Evolutionary conservation across 2,329 filamentous ascomycete species (phyloP).

Genomic region (Chalaropsis thielavioides): DNA sequence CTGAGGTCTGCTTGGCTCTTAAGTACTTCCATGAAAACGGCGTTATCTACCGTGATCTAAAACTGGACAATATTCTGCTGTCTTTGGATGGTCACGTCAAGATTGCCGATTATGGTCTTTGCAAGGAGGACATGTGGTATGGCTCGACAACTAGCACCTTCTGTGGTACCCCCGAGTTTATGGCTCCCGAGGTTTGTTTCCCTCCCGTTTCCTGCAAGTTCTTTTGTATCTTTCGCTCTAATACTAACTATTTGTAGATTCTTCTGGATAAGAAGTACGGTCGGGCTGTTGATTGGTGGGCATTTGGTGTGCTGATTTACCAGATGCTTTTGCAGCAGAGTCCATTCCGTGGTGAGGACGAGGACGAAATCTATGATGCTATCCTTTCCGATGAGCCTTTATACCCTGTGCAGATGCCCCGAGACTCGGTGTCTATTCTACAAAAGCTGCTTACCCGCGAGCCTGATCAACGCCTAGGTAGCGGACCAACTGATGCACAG

Average conservation of each 20-base stretch:
- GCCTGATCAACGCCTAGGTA: slow-evolving; percentile 81
- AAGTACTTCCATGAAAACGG: slow-evolving; percentile 99
- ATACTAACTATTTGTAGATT: slow-evolving; percentile 46
- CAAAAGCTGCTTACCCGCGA: slow-evolving; percentile 95
- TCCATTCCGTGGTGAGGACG: slow-evolving; percentile 95
- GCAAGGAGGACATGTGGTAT: slow-evolving; percentile 99
- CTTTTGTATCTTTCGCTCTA: background rate
- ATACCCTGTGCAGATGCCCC: slow-evolving; percentile 97
- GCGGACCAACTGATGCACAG: slow-evolving; percentile 90
- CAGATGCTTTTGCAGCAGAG: slow-evolving; percentile 99
- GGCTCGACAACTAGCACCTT: slow-evolving; percentile 94
- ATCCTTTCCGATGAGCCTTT: slow-evolving; percentile 94
- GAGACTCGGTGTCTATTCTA: slow-evolving; percentile 91
- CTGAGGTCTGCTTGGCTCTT: slow-evolving; percentile 88
- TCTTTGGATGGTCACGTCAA: slow-evolving; percentile 96
- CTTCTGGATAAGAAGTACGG: slow-evolving; percentile 97
- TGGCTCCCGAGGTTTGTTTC: slow-evolving; percentile 72
- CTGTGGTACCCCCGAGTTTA: slow-evolving; percentile 98
- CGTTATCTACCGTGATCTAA: slow-evolving; percentile 95
- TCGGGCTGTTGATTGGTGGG: slow-evolving; percentile 97
- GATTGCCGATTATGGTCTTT: slow-evolving; percentile 95
- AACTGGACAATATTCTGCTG: slow-evolving; percentile 82
- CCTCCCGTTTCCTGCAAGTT: background rate
- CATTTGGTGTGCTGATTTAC: slow-evolving; percentile 96
- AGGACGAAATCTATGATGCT: slow-evolving; percentile 98